Evolutionary conservation across 2,329 filamentous ascomycete genomes (phyloP), one percentile per base, ranked within the genome.

Genomic region (Calonectria honghensis): DNA sequence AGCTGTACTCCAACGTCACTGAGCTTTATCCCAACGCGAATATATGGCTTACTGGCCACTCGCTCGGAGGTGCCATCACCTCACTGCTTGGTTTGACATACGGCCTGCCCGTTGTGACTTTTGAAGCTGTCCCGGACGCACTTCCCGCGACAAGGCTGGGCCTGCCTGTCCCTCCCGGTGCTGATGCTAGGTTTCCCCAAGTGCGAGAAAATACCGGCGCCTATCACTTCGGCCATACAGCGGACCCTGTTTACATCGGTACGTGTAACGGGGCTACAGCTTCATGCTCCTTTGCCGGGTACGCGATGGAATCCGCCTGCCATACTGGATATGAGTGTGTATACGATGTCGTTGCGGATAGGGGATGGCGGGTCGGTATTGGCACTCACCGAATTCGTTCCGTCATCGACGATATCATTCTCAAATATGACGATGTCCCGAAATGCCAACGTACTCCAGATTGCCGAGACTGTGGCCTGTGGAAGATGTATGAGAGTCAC

Each of bases 401-500:
- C 37, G 96, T 98, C 59, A 98, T 99, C 81, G 91, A 93, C 73
- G 95, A 98, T 83, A 95, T 99, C 4, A 90, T 98, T 75, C 90
- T 94, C 81, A 93, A 93, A 79, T 98, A 98, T 81, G 94, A 97
- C 76, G 87, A 89, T 4, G 95, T 97, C 0, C 94, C 97, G 0
- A 87, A 91, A 77, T 98, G 97, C 85, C 90, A 90, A 69, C 89
- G 90, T 37, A 96, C 96, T 9, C 89, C 92, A 29, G 93, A 95
- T 68, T 98, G 97, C 83, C 92, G 94, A 51, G 97, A 99, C 83
- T 98, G 96, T 81, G 95, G 92, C 73, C 93, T 94, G 71, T 98
- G 97, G 97, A 97, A 98, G 81, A 98, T 96, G 88, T 97, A 95
- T 82, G 94, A 96, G 84, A 98, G 96, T 83, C 98, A 98, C 83